These are phyloP conservation scores for Botrytis sinoallii DNA, from an alignment of 2,329 filamentous ascomycete species.

Conservation along the genomic window DNA sequence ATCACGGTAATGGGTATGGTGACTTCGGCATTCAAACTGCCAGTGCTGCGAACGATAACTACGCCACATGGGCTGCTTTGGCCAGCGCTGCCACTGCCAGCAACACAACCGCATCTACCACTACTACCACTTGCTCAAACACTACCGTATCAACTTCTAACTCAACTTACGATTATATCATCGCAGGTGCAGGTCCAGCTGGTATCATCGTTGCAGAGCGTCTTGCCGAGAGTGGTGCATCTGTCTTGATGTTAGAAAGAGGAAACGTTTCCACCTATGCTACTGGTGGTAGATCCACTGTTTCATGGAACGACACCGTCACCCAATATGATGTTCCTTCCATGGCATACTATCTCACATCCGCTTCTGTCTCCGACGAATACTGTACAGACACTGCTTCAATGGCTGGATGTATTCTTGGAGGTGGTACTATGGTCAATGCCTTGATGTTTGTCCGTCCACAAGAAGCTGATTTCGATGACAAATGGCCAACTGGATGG, in stretches of 20 bases:
- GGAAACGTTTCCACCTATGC: conserved; percentile 19
- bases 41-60: conserved; percentile 4
- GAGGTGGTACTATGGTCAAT: conserved; percentile 55
- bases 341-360: conserved; percentile 16
- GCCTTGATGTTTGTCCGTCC: conserved; percentile 65
- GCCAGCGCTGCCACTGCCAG: neutral
- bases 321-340: conserved; percentile 19
- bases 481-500: conserved; percentile 66
- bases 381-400: conserved; percentile 50
- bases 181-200: conserved; percentile 17
- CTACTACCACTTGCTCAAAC: conserved; percentile 5
- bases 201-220: conserved; percentile 19
- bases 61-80: conserved; percentile 14
- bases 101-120: conserved; percentile 3
- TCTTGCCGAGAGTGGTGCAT: conserved; percentile 17
- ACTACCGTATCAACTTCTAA: neutral
- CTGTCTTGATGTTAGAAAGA: conserved; percentile 19
- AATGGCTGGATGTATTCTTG: conserved; percentile 68
- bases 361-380: conserved; percentile 14
- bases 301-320: conserved; percentile 17
- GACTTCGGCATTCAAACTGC: conserved; percentile 3
- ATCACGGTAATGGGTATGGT: conserved; percentile 15
- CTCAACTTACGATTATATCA: conserved; percentile 16
- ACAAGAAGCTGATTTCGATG: conserved; percentile 63
- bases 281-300: conserved; percentile 11